Conservation (phyloP, 306 rosid genomes). For the Malus sylvestris region DNA sequence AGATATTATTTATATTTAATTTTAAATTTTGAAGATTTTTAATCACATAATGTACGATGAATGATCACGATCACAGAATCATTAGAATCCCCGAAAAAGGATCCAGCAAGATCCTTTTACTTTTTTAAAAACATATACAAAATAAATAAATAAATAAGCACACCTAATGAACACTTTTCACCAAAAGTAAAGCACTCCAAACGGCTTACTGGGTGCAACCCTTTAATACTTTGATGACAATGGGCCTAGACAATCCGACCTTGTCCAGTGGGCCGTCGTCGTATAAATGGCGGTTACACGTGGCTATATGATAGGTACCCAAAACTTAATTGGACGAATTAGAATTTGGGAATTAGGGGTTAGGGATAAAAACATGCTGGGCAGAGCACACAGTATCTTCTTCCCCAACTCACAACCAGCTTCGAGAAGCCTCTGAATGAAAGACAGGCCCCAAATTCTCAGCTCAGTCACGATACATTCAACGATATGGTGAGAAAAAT, state of each 20-base stretch:
- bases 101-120: too few species aligned
- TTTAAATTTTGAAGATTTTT: too few species aligned
- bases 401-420: not conserved
- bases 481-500: slow-evolving; percentile 37
- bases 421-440: slow-evolving; percentile 27
- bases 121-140: too few species aligned
- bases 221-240: not conserved
- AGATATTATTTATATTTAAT: too few species aligned
- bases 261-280: not conserved
- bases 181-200: too few species aligned
- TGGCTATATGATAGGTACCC: not conserved
- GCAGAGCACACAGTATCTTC: not conserved
- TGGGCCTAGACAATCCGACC: not conserved
- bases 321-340: not conserved
- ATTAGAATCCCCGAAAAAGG: too few species aligned
- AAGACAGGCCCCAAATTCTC: not conserved
- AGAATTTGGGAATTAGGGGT: not conserved
- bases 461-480: not conserved
- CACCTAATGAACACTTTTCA: too few species aligned
- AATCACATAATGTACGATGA: too few species aligned
- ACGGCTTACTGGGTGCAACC: not conserved
- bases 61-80: too few species aligned
- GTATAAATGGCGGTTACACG: not conserved
- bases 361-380: not conserved
- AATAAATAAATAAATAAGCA: too few species aligned